Percentiles rank a stretch among this genome's conserved stretches.
Evolutionary conservation across 768 basidiomycete genomes (phyloP).

Genomic region (Thelephora ganbajun): DNA sequence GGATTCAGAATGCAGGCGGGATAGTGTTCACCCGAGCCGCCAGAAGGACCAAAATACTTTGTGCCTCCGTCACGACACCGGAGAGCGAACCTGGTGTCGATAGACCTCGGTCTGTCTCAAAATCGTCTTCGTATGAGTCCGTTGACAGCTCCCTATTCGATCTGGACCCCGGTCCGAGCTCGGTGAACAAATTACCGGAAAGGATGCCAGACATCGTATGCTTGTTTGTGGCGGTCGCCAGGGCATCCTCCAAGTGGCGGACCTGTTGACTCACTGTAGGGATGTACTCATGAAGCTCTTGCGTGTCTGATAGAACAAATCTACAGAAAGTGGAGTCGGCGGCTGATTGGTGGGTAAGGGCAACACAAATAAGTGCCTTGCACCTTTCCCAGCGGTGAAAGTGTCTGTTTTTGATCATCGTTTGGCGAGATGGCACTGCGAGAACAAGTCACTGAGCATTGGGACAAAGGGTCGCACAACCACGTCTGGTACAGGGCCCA

Average conservation of each 20-base stretch:
- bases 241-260: conserved; percentile 52
- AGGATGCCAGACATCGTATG: conserved; percentile 39
- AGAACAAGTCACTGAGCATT: conserved; percentile 42
- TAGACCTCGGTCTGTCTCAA: conserved; percentile 12
- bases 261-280: conserved; percentile 54
- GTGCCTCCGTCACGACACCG: conserved; percentile 53
- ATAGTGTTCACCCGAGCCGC: conserved; percentile 21
- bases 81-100: conserved; percentile 43
- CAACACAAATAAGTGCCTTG: conserved; percentile 2
- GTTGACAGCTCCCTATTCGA: conserved; percentile 7
- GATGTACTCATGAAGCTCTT: conserved; percentile 52
- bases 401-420: conserved; percentile 55
- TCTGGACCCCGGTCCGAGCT: conserved; percentile 42
- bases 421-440: conserved; percentile 36
- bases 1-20: too few relatives aligned
- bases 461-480: conserved; percentile 67
- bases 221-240: conserved; percentile 42
- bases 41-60: conserved; percentile 65
- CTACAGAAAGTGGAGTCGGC: too few relatives aligned
- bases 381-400: conserved; percentile 20
- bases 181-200: conserved; percentile 38
- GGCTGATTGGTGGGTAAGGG: too few relatives aligned
- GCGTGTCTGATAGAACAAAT: conserved; percentile 58
- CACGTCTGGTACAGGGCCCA: conserved; percentile 48
- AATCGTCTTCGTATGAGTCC: conserved; percentile 15